Percentiles rank a stretch among this genome's conserved stretches.
phyloP scores from a whole-genome alignment of 495 filamentous ascomycete species.

The Xeromyces bisporus region DNA sequence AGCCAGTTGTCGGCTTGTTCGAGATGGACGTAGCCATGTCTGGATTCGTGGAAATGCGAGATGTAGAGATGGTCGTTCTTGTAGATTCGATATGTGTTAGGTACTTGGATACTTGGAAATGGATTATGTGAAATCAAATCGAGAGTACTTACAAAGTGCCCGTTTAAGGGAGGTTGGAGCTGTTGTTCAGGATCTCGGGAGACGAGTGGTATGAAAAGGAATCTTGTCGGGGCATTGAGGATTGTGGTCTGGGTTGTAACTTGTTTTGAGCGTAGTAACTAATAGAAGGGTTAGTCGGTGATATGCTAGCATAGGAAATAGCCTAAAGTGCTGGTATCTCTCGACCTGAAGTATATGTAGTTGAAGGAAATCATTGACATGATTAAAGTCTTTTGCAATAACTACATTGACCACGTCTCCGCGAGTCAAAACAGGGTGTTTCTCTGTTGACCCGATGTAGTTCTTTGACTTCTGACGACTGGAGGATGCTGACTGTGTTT shows the following conservation, averaged over 20 bases:
- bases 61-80: slow-evolving; percentile 81
- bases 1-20: slow-evolving; percentile 39
- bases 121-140: not conserved
- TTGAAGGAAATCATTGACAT: slow-evolving; percentile 54
- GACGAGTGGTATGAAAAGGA: slow-evolving; percentile 64
- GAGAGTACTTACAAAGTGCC: slow-evolving; percentile 29
- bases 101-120: slow-evolving; percentile 1
- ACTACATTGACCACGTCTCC: slow-evolving; percentile 58
- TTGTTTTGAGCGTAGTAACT: slow-evolving; percentile 67
- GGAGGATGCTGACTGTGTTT: slow-evolving; percentile 8
- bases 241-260: slow-evolving; percentile 56
- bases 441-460: slow-evolving; percentile 7
- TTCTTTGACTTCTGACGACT: slow-evolving; percentile 6
- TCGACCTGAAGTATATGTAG: slow-evolving; percentile 66
- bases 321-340: too few species aligned
- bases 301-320: too few species aligned
- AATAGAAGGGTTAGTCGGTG: slow-evolving; percentile 5
- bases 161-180: slow-evolving; percentile 18
- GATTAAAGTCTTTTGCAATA: slow-evolving; percentile 63
- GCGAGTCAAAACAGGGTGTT: slow-evolving; percentile 13
- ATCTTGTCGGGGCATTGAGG: slow-evolving; percentile 57
- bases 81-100: slow-evolving; percentile 1
- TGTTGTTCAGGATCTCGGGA: slow-evolving; percentile 17
- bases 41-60: slow-evolving; percentile 64
- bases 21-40: slow-evolving; percentile 53